Conservation (phyloP, 768 basidiomycete species). For the Boletellus ananas region DNA sequence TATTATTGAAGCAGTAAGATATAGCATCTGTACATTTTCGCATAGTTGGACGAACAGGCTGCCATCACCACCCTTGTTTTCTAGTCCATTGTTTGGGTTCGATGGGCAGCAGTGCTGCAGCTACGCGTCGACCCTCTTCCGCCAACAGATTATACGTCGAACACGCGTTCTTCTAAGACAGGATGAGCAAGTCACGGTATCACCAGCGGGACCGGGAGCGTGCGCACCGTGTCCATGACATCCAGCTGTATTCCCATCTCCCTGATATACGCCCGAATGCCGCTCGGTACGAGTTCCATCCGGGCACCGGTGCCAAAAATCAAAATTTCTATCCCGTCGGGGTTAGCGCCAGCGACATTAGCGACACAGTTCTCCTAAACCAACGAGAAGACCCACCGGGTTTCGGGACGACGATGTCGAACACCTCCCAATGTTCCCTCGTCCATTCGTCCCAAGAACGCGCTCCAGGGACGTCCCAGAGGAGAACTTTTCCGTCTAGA, state of each 20-base stretch:
- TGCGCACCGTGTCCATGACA: slow-evolving; percentile 72
- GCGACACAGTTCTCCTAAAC: too few relatives aligned
- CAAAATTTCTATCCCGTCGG: slow-evolving; percentile 64
- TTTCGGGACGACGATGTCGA: slow-evolving; percentile 77
- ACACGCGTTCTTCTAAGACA: slow-evolving; percentile 77
- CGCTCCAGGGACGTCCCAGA: slow-evolving; percentile 76
- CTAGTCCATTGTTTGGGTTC: slow-evolving; percentile 48
- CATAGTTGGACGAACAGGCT: not conserved
- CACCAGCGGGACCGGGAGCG: not conserved
- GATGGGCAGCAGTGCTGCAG: slow-evolving; percentile 82
- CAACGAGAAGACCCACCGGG: slow-evolving; percentile 58
- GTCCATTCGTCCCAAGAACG: slow-evolving; percentile 67
- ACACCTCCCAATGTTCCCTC: slow-evolving; percentile 70
- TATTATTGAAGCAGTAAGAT: slow-evolving; percentile 9
- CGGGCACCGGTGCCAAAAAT: slow-evolving; percentile 82
- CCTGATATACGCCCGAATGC: slow-evolving; percentile 62
- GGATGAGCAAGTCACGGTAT: not conserved
- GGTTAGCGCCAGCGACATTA: not conserved
- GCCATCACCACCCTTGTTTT: slow-evolving; percentile 18
- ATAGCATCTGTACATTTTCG: slow-evolving; percentile 15
- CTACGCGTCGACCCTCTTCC: slow-evolving; percentile 91
- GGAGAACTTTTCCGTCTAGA: slow-evolving; percentile 76
- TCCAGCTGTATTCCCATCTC: slow-evolving; percentile 83
- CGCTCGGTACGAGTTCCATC: slow-evolving; percentile 65
- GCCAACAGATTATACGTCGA: slow-evolving; percentile 91